These are phyloP conservation scores for Paramecium tetraurelia DNA, from an alignment of 73 alveolate species.

Conservation along the genomic window DNA sequence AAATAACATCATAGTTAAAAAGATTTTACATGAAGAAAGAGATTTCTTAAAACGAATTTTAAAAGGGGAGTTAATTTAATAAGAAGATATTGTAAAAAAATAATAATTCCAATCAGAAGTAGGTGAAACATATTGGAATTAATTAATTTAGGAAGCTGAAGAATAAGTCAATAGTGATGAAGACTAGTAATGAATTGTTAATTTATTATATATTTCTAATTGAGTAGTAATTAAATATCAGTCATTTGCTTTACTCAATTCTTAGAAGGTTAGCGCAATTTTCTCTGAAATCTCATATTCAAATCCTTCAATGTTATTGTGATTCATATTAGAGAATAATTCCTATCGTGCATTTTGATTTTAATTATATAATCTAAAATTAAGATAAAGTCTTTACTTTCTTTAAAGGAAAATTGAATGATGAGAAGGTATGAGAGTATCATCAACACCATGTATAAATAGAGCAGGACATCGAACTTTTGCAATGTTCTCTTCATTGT, in stretches of 20 bases:
- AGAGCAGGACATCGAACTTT: neutral
- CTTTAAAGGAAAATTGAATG: neutral
- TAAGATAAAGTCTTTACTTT: neutral
- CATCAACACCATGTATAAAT: constrained; percentile 15
- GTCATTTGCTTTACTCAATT: neutral
- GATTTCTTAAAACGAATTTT: constrained; percentile 26
- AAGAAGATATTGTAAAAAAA: constrained; percentile 18
- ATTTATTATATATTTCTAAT: neutral
- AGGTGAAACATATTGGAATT: constrained; percentile 18
- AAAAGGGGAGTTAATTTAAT: neutral
- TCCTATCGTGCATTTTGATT: neutral
- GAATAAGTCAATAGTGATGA: constrained; percentile 17
- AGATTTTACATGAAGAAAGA: constrained; percentile 29
- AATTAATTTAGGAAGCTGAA: constrained; percentile 34
- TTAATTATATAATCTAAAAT: neutral
- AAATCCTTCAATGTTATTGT: neutral
- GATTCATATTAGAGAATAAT: neutral
- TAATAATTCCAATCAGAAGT: neutral
- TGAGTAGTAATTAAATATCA: neutral
- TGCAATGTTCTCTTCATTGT: neutral
- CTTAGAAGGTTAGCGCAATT: neutral
- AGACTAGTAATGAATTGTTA: neutral
- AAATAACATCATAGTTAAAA: neutral
- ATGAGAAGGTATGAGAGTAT: neutral
- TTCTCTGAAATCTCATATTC: neutral